A percentile compares a stretch with the other conserved stretches of the same genome.
Conservation (phyloP, 2,329 filamentous ascomycete species). For the Paraconiothyrium brasiliense region DNA sequence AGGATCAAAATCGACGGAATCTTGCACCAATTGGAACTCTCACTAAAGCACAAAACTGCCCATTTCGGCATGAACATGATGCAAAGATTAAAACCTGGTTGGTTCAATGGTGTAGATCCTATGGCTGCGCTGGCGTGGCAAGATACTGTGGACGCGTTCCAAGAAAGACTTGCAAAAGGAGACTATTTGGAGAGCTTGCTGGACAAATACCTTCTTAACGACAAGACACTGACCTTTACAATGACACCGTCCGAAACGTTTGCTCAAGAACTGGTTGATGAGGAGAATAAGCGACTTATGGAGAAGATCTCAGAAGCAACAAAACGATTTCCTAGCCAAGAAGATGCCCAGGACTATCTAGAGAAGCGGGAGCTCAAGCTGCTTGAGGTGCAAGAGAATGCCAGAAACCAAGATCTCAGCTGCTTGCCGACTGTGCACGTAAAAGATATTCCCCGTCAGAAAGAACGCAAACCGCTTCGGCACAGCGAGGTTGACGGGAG, state of each 20-base stretch:
- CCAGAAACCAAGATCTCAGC: slow-evolving; percentile 83
- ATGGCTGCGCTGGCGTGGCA: slow-evolving; percentile 94
- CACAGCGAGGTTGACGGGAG: slow-evolving; percentile 67
- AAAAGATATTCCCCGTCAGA: slow-evolving; percentile 83
- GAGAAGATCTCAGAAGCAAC: slow-evolving; percentile 77
- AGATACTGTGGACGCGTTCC: slow-evolving; percentile 84
- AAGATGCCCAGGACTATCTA: slow-evolving; percentile 75
- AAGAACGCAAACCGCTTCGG: slow-evolving; percentile 75
- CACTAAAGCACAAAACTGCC: slow-evolving; percentile 94
- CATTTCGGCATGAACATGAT: slow-evolving; percentile 93
- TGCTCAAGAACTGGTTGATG: slow-evolving; percentile 75
- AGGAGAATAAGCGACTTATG: slow-evolving; percentile 79
- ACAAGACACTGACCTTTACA: slow-evolving; percentile 88
- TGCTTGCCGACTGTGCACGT: slow-evolving; percentile 89
- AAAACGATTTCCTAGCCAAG: slow-evolving; percentile 73
- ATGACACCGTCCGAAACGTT: slow-evolving; percentile 88
- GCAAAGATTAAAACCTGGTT: slow-evolving; percentile 86
- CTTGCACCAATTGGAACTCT: slow-evolving; percentile 91
- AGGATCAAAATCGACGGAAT: slow-evolving; percentile 91
- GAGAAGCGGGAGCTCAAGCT: slow-evolving; percentile 82
- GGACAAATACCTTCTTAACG: slow-evolving; percentile 89
- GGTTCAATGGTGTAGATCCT: slow-evolving; percentile 95
- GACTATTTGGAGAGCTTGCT: slow-evolving; percentile 85
- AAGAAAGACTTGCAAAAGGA: slow-evolving; percentile 76
- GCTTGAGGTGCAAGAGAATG: slow-evolving; percentile 82